phyloP scores from a whole-genome alignment of 495 filamentous ascomycete genomes.

The Aspergillus campestris region DNA sequence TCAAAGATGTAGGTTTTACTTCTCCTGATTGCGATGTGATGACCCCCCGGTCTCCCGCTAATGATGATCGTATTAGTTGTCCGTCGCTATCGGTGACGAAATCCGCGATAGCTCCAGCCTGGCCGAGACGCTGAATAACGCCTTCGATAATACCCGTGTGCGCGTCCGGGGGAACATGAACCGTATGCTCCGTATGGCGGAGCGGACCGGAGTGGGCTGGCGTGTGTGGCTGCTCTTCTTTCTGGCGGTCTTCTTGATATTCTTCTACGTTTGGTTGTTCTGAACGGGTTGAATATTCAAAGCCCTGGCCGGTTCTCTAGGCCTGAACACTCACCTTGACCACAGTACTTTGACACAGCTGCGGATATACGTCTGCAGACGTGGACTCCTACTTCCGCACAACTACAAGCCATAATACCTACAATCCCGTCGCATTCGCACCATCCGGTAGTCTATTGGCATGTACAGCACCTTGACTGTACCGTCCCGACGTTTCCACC shows the following conservation, averaged over 20 bases:
- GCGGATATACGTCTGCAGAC: no score
- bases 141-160: slow-evolving; percentile 76
- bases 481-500: no score
- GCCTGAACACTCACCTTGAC: no score
- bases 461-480: no score
- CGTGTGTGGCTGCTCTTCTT: slow-evolving; percentile 89
- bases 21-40: background rate
- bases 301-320: no score
- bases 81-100: slow-evolving; percentile 86
- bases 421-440: no score
- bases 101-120: slow-evolving; percentile 80
- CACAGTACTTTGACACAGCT: no score
- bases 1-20: slow-evolving; percentile 70
- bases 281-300: slow-evolving; percentile 5
- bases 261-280: slow-evolving; percentile 85
- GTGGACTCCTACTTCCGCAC: no score
- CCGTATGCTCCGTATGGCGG: slow-evolving; percentile 91
- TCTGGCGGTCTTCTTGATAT: slow-evolving; percentile 64
- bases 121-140: slow-evolving; percentile 64
- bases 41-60: background rate
- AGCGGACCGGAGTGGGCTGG: slow-evolving; percentile 89
- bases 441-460: no score
- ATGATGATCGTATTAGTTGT: slow-evolving; percentile 51
- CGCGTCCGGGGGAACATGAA: slow-evolving; percentile 89
- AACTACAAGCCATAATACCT: no score